Percentiles rank a stretch among this genome's conserved stretches.
These are phyloP conservation scores for Talaromyces sp. DNA, from an alignment of 2,329 filamentous ascomycete species.

Conservation along the genomic window DNA sequence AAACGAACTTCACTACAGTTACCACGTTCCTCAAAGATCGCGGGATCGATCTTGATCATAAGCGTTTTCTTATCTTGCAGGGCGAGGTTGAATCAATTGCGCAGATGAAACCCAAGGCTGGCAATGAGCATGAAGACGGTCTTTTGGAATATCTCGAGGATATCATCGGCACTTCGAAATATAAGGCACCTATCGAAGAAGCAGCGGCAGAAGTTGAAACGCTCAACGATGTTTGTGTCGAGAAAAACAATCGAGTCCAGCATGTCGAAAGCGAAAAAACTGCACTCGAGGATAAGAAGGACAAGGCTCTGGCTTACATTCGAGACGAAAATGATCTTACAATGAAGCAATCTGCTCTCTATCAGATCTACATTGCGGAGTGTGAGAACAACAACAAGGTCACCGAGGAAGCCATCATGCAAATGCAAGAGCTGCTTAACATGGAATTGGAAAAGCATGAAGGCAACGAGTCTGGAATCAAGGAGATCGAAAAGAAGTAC, in stretches of 20 bases:
- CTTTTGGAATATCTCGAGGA: slow-evolving; percentile 95
- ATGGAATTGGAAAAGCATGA: slow-evolving; percentile 87
- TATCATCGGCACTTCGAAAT: slow-evolving; percentile 97
- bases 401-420: slow-evolving; percentile 82
- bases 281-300: slow-evolving; percentile 90
- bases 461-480: slow-evolving; percentile 85
- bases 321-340: slow-evolving; percentile 90
- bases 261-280: slow-evolving; percentile 98
- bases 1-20: slow-evolving; percentile 88
- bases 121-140: slow-evolving; percentile 91
- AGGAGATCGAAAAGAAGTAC: slow-evolving; percentile 80
- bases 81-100: slow-evolving; percentile 98
- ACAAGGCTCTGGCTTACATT: slow-evolving; percentile 84
- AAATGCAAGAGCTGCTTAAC: slow-evolving; percentile 83
- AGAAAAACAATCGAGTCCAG: slow-evolving; percentile 93
- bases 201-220: slow-evolving; percentile 84
- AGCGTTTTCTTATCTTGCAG: slow-evolving; percentile 94
- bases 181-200: slow-evolving; percentile 96
- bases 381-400: slow-evolving; percentile 85
- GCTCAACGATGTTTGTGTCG: slow-evolving; percentile 88
- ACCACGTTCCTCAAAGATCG: slow-evolving; percentile 81
- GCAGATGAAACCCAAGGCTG: slow-evolving; percentile 97
- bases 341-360: slow-evolving; percentile 84
- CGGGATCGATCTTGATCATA: slow-evolving; percentile 94
- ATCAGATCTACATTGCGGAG: slow-evolving; percentile 85